phyloP scores from a whole-genome alignment of 805 yeast species.

The Candida anglica region DNA sequence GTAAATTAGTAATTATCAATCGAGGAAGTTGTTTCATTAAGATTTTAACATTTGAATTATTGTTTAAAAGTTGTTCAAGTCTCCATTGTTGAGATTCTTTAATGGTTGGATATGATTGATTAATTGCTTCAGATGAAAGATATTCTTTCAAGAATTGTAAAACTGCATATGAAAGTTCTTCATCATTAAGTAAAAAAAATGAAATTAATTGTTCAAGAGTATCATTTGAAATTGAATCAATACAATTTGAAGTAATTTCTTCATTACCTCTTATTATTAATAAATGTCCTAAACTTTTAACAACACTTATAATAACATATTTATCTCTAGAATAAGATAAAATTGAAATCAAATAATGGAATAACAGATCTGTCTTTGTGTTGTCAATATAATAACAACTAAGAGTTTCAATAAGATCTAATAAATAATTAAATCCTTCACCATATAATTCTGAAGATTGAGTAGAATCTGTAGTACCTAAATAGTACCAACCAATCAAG shows the following conservation, averaged over 20 bases:
- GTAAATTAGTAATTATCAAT: conserved; percentile 38
- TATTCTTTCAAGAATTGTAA: conserved; percentile 83
- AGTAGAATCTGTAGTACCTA: conserved; percentile 5
- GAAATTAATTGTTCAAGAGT: conserved; percentile 54
- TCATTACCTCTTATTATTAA: conserved; percentile 40
- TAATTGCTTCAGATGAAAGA: conserved; percentile 54
- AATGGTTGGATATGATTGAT: conserved; percentile 24
- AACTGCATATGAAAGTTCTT: conserved; percentile 69
- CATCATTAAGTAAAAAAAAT: conserved; percentile 58
- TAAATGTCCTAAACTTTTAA: conserved; percentile 77
- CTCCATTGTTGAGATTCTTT: conserved; percentile 30
- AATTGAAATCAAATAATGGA: conserved; percentile 50
- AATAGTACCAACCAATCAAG: conserved; percentile 29
- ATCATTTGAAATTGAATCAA: conserved; percentile 30
- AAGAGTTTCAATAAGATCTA: conserved; percentile 82
- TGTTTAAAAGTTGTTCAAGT: conserved; percentile 48
- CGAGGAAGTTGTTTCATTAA: conserved; percentile 60
- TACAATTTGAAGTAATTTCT: conserved; percentile 23
- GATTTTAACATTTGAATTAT: conserved; percentile 47
- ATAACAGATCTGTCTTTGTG: conserved; percentile 63
- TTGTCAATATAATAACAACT: conserved; percentile 80
- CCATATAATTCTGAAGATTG: conserved; percentile 31
- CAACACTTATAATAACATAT: conserved; percentile 58
- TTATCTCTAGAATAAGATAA: conserved; percentile 61
- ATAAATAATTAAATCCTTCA: conserved; percentile 62